Percentiles rank a stretch among this genome's conserved stretches.
These are phyloP conservation scores for Penicillium steckii DNA, from an alignment of 495 filamentous ascomycete genomes.

Conservation along the genomic window DNA sequence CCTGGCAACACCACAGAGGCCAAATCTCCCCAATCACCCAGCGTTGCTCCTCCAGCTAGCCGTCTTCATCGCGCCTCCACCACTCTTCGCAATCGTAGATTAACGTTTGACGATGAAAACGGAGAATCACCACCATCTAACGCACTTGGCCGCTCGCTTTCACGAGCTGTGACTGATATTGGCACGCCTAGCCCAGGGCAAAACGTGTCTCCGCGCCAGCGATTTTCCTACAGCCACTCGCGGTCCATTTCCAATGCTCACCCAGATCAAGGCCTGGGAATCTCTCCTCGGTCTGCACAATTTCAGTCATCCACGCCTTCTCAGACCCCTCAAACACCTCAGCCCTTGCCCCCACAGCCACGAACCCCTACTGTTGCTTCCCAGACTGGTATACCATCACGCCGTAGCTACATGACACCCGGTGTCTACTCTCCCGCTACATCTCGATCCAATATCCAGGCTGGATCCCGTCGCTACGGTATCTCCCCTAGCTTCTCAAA, in stretches of 20 bases:
- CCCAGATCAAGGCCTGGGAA: constrained; percentile 22
- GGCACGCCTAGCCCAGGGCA: constrained; percentile 28
- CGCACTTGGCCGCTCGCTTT: constrained; percentile 32
- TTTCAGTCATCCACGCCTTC: constrained; percentile 15
- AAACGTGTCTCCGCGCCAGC: constrained; percentile 33
- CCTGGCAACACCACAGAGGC: constrained; percentile 16
- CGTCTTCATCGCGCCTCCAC: constrained; percentile 40
- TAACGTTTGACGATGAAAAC: constrained; percentile 34
- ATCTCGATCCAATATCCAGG: constrained; percentile 43
- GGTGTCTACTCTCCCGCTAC: constrained; percentile 39
- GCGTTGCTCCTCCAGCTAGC: constrained; percentile 28
- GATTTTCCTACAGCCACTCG: constrained; percentile 44
- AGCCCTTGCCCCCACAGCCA: constrained; percentile 27
- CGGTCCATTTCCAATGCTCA: constrained; percentile 22
- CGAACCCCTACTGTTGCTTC: constrained; percentile 40
- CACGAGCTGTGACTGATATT: constrained; percentile 40
- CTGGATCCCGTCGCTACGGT: constrained; percentile 48
- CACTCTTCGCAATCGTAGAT: constrained; percentile 35
- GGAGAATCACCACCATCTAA: constrained; percentile 19
- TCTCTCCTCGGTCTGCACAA: constrained; percentile 23
- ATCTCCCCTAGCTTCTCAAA: constrained; percentile 28
- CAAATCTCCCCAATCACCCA: constrained; percentile 28
- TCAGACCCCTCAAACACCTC: constrained; percentile 7
- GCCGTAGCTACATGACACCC: constrained; percentile 43
- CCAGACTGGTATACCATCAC: constrained; percentile 41